Evolutionary conservation across 2,329 filamentous ascomycete genomes (phyloP).

Genomic region (Penicillium sp.): DNA sequence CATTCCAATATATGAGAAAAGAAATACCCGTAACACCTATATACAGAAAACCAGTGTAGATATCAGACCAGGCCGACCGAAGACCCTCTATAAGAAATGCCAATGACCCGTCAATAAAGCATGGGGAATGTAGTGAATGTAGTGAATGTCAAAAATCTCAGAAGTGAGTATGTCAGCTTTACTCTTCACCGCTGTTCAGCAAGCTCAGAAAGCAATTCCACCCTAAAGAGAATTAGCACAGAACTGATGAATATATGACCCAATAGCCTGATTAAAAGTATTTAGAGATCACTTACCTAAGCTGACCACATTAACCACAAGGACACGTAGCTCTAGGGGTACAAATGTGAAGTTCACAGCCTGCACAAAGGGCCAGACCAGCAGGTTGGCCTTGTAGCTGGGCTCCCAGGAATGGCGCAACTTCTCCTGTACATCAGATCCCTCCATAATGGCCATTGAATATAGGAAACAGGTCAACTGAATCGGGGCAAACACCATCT

Average conservation of each 20-base stretch:
- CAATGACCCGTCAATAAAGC: constrained; percentile 34
- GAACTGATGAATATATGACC: neutral
- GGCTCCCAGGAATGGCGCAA: constrained; percentile 67
- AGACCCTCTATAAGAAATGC: neutral
- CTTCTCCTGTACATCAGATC: constrained; percentile 65
- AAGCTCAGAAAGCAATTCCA: constrained; percentile 62
- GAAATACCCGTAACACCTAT: neutral
- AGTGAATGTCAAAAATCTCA: neutral
- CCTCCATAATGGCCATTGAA: constrained; percentile 82
- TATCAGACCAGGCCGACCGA: constrained; percentile 1
- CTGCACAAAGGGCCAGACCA: constrained; percentile 85
- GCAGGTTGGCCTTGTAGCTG: constrained; percentile 78
- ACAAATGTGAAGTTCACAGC: constrained; percentile 83
- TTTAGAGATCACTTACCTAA: constrained; percentile 52
- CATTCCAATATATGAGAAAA: neutral
- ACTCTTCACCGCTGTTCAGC: constrained; percentile 51
- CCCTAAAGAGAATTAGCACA: constrained; percentile 35
- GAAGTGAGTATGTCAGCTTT: constrained; percentile 2
- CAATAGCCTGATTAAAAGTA: neutral
- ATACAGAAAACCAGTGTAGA: neutral
- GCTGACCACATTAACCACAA: constrained; percentile 82
- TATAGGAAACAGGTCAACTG: constrained; percentile 80
- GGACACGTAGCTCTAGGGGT: constrained; percentile 76
- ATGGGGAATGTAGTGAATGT: neutral
- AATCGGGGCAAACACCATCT: constrained; percentile 77